phyloP scores from a whole-genome alignment of 495 filamentous ascomycete species.

The Trypethelium eluteriae region DNA sequence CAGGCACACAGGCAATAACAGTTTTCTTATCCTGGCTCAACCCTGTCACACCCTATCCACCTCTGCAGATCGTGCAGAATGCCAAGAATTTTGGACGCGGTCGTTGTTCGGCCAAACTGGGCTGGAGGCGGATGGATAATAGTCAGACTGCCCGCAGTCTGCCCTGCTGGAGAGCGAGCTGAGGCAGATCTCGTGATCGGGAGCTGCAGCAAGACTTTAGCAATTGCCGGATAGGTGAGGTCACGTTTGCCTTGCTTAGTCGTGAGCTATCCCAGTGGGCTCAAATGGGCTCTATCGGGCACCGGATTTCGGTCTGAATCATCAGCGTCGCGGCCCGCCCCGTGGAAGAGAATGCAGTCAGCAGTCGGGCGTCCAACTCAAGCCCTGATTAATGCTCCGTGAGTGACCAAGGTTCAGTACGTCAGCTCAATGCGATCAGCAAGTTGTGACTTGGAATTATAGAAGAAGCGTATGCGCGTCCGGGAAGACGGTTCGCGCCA shows the following conservation, averaged over 20 bases:
- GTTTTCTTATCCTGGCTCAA: neutral
- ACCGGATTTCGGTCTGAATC: neutral
- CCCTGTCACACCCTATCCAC: neutral
- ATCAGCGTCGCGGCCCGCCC: constrained; percentile 2
- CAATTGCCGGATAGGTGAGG: neutral
- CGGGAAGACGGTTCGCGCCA: neutral
- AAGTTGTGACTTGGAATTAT: neutral
- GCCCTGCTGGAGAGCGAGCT: neutral
- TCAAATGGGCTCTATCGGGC: neutral
- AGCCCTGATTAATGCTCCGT: neutral
- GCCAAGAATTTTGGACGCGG: neutral
- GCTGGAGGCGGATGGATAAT: neutral
- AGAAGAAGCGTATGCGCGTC: neutral
- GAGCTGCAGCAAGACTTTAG: neutral
- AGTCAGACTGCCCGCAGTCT: neutral
- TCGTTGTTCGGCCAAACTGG: neutral
- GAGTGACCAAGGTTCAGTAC: neutral
- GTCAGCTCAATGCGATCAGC: neutral
- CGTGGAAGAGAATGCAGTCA: constrained; percentile 9
- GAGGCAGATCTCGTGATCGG: neutral
- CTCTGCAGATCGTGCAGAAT: neutral
- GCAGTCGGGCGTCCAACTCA: neutral
- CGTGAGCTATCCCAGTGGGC: neutral
- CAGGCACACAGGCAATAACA: neutral
- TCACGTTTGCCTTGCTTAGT: neutral